phyloP scores from a whole-genome alignment of 2,329 filamentous ascomycete species.

The Penicillium sumatraense region DNA sequence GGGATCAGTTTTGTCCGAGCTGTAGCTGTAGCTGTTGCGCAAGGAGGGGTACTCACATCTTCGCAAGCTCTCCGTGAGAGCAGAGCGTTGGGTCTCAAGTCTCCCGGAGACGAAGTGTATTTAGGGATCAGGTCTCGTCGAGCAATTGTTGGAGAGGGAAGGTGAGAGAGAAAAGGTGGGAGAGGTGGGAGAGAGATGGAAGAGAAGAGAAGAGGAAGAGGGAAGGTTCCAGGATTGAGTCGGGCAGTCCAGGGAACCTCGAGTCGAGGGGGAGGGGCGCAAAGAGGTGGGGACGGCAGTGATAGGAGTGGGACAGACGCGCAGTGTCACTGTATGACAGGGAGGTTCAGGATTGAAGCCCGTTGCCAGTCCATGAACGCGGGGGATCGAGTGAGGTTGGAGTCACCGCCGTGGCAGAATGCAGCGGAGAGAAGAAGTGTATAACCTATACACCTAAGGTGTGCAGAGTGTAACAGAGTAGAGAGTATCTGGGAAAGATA shows the following conservation, averaged over 20 bases:
- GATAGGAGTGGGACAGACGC: conserved; percentile 23
- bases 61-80: conserved; percentile 12
- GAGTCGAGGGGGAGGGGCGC: conserved; percentile 21
- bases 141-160: background rate
- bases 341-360: conserved; percentile 8
- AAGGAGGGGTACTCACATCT: conserved; percentile 16
- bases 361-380: conserved; percentile 9
- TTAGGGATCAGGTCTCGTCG: background rate
- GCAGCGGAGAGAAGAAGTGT: too few species aligned
- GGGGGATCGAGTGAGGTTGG: conserved; percentile 1
- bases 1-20: conserved; percentile 2
- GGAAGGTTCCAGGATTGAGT: background rate
- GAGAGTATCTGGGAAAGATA: too few species aligned
- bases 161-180: background rate
- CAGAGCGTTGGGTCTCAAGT: conserved; percentile 5
- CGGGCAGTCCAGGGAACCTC: conserved; percentile 7
- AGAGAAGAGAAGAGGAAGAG: conserved; percentile 4
- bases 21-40: background rate
- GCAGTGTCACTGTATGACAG: conserved; percentile 21
- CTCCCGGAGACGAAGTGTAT: conserved; percentile 1
- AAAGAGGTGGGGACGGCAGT: conserved; percentile 21
- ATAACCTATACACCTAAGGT: too few species aligned
- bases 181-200: background rate
- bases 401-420: too few species aligned
- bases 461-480: too few species aligned